These are phyloP conservation scores for Prunus davidiana DNA, from an alignment of 306 rosid genomes.

Conservation along the genomic window DNA sequence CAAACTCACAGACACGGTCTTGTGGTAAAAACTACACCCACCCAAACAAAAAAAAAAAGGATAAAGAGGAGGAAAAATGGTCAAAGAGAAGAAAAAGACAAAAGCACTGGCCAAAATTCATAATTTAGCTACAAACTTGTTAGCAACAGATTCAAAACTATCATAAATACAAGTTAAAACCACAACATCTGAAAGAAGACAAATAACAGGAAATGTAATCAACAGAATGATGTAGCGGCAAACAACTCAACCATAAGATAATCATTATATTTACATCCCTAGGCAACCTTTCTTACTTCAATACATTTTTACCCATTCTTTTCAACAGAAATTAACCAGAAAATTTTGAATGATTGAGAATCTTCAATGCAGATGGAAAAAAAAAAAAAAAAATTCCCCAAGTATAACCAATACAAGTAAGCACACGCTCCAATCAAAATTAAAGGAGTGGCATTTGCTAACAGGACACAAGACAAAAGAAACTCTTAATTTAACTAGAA, in stretches of 20 bases:
- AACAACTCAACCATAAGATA: background rate
- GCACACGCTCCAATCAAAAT: background rate
- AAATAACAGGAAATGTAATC: background rate
- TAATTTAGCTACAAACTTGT: background rate
- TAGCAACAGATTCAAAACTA: background rate
- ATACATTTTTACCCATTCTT: background rate
- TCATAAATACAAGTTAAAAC: background rate
- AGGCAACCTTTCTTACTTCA: background rate
- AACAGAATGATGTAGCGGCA: background rate
- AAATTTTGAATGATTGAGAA: background rate
- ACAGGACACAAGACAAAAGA: background rate
- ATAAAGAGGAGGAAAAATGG: conserved; percentile 6
- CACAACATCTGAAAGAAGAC: background rate
- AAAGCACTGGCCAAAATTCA: background rate
- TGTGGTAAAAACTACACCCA: conserved; percentile 76
- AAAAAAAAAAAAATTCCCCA: background rate
- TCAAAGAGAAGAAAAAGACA: background rate
- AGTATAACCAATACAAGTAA: background rate
- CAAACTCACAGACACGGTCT: conserved; percentile 95
- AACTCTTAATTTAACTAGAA: background rate
- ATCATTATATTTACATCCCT: background rate
- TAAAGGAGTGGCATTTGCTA: background rate
- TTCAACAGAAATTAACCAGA: background rate
- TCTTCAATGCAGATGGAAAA: background rate
- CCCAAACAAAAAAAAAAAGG: background rate